A percentile compares a stretch with the other conserved stretches of the same genome.
These are phyloP conservation scores for Wickerhamomyces chambardii DNA, from an alignment of 805 yeast species.

Conservation along the genomic window DNA sequence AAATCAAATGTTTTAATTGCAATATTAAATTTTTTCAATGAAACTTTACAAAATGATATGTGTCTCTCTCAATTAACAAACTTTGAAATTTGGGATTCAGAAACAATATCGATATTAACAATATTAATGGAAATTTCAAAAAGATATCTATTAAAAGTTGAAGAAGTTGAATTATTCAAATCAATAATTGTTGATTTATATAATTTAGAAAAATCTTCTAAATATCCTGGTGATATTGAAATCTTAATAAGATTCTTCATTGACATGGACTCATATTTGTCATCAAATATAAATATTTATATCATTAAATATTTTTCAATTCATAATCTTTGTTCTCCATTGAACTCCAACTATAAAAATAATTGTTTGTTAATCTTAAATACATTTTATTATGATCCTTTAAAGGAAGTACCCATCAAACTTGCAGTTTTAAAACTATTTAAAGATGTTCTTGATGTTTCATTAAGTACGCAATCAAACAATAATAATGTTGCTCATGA, in stretches of 20 bases:
- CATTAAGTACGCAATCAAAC: conserved; percentile 2
- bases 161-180: conserved; percentile 21
- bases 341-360: conserved; percentile 41
- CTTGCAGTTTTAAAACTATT: conserved; percentile 21
- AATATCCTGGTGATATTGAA: conserved; percentile 32
- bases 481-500: no score
- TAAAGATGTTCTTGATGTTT: conserved; percentile 15
- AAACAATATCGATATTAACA: conserved; percentile 8
- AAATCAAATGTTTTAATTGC: conserved; percentile 30
- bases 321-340: conserved; percentile 44
- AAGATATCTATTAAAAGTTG: conserved; percentile 16
- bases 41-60: conserved; percentile 24
- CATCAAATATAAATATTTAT: conserved; percentile 23
- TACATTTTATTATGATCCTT: conserved; percentile 28
- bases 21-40: conserved; percentile 28
- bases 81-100: conserved; percentile 31
- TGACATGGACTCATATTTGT: conserved; percentile 24
- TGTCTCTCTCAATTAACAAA: conserved; percentile 22
- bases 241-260: conserved; percentile 32
- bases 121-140: conserved; percentile 12
- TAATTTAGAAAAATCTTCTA: conserved; percentile 18
- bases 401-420: conserved; percentile 17
- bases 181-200: conserved; percentile 27
- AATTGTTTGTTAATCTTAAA: conserved; percentile 34
- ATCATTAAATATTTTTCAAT: conserved; percentile 39